A percentile compares a stretch with the other conserved stretches of the same genome.
These are phyloP conservation scores for Friedmanniomyces endolithicus DNA, from an alignment of 495 filamentous ascomycete species.

Conservation along the genomic window DNA sequence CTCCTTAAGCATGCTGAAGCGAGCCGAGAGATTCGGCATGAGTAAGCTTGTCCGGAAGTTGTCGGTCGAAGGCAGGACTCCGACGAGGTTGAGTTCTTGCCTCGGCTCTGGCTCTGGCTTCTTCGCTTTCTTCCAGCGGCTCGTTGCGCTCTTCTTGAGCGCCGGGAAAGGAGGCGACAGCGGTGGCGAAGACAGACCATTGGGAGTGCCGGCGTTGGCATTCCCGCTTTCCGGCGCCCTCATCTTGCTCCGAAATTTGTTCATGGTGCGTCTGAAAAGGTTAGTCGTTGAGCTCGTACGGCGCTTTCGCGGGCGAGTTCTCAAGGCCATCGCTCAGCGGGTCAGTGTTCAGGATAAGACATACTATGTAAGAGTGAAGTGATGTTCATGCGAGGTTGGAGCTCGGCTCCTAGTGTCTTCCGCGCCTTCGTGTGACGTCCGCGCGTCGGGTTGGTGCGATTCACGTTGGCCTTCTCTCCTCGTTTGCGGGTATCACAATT, in stretches of 20 bases:
- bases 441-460: not conserved
- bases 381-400: not conserved
- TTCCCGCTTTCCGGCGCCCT: conserved; percentile 21
- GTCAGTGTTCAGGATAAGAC: not conserved
- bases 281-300: conserved; percentile 18
- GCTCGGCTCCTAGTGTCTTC: not conserved
- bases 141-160: conserved; percentile 17
- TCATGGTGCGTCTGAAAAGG: conserved; percentile 29
- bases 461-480: not conserved
- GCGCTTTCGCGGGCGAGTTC: not conserved
- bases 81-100: conserved; percentile 56
- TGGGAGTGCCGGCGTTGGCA: conserved; percentile 3
- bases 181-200: conserved; percentile 1
- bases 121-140: conserved; percentile 29
- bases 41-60: conserved; percentile 94
- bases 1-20: conserved; percentile 92
- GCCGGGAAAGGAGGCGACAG: conserved; percentile 3
- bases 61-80: conserved; percentile 66
- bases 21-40: conserved; percentile 87
- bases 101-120: conserved; percentile 41
- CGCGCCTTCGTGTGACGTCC: not conserved
- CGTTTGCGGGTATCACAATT: not conserved
- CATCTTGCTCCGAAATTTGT: conserved; percentile 30
- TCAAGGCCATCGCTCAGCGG: conserved; percentile 1
- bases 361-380: conserved; percentile 3